Base-by-base conservation (phyloP, 1,139 yeast species). In the Nakaseomyces nivariensis region DNA sequence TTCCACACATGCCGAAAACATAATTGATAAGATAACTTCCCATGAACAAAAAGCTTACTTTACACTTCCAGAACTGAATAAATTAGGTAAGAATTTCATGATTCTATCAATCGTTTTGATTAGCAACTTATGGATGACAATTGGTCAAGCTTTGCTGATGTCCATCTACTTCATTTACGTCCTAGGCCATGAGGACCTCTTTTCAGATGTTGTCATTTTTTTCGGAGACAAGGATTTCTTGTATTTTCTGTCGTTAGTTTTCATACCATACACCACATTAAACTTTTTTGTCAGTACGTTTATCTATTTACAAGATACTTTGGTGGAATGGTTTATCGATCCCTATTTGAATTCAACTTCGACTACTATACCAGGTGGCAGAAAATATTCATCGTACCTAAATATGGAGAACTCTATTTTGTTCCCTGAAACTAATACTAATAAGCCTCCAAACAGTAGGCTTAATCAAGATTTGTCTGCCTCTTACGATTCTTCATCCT, bases 161-260 rank as follows among this genome's bases (percentile, higher is more conserved):
- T 66, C 69, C 29, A 61, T 64, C 9, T 66, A 64, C 51, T 65
- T 66, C 58, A 64, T 63, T 33, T 66, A 61, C 52, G 66, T 64
- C 8, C 62, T 64, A 9, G 62, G 60, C 5, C 66, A 64, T 48
- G 59, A 59, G 36, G 48, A 50, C 6, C 50, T 62, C 36, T 66
- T 66, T 49, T 56, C 68, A 1, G 51, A 52, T 4, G 50, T 58
- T 6, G 67, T 64, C 3, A 58, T 56, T 31, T 65, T 60, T 51
- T 66, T 64, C 52, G 70, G 70, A 1, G 49, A 53, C 13, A 58
- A 54, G 45, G 48, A 58, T 3, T 53, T 63, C 37, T 26, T 48
- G 3, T 46, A 51, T 43, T 65, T 61, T 51, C 43, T 60, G 8
- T 31, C 60, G 4, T 42, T 51, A 11, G 54, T 62, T 1, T 53